Percentiles rank a stretch among this genome's conserved stretches.
Evolutionary conservation across 1,284 basidiomycete genomes (phyloP).

Genomic region (Sporisorium exsertum): DNA sequence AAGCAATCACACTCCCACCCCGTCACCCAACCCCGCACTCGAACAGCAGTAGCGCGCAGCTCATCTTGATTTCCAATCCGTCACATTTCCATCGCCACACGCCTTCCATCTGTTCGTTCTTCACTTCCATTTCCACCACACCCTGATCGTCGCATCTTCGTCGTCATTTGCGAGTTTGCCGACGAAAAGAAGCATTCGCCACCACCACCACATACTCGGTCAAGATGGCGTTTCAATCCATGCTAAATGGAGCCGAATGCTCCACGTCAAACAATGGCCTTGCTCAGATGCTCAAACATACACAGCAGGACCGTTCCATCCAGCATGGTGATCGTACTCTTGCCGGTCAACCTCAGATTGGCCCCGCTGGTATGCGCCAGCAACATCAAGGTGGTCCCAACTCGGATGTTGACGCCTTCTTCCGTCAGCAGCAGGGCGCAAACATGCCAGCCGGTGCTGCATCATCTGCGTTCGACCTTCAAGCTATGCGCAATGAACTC

Average conservation of each 20-base stretch:
- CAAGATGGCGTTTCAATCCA: conserved; percentile 71
- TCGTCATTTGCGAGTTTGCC: neutral
- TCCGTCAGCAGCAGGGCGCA: conserved; percentile 54
- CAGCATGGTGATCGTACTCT: conserved; percentile 72
- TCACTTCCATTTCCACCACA: neutral
- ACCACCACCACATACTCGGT: neutral
- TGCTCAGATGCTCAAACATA: conserved; percentile 89
- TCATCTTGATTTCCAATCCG: neutral
- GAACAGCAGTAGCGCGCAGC: neutral
- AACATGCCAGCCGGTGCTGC: conserved; percentile 26
- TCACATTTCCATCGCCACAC: conserved; percentile 3
- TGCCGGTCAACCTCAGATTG: conserved; percentile 39
- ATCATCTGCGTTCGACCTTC: conserved; percentile 57
- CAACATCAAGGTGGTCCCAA: conserved; percentile 43
- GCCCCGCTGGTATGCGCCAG: conserved; percentile 37
- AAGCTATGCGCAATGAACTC: conserved; percentile 55
- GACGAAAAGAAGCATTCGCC: neutral
- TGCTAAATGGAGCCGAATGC: conserved; percentile 92
- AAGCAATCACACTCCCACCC: neutral
- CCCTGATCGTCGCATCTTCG: neutral
- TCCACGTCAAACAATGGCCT: conserved; percentile 86
- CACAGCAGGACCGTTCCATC: conserved; percentile 87
- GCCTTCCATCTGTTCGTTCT: neutral
- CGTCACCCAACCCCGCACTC: neutral
- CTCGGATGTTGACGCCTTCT: conserved; percentile 63